A percentile compares a stretch with the other conserved stretches of the same genome.
Conservation (phyloP, 495 filamentous ascomycete genomes). For the Tuber melanosporum region DNA sequence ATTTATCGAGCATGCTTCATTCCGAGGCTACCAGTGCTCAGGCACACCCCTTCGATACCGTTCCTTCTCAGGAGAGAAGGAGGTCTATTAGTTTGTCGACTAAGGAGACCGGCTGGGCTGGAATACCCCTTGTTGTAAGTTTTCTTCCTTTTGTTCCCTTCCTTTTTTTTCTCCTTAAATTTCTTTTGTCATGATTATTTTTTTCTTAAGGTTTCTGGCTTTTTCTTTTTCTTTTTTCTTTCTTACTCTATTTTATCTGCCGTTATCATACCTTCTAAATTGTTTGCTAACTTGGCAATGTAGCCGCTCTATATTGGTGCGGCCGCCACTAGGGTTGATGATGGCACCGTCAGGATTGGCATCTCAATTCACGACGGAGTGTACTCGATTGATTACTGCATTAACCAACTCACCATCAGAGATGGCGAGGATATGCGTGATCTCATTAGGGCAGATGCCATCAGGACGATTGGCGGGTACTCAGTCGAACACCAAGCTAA, state of each 20-base stretch:
- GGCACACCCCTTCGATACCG: not conserved
- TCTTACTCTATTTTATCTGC: not conserved
- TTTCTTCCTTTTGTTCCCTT: not conserved
- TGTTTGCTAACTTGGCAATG: not conserved
- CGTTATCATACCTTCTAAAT: not conserved
- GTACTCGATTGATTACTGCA: constrained; percentile 69
- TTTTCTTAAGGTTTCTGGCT: not conserved
- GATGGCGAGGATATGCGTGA: constrained; percentile 42
- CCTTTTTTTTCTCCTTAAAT: not conserved
- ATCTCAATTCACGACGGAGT: constrained; percentile 70
- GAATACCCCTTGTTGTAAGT: constrained; percentile 30
- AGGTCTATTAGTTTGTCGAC: constrained; percentile 22
- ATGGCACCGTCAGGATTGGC: constrained; percentile 52
- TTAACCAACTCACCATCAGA: constrained; percentile 50
- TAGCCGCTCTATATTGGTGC: constrained; percentile 62
- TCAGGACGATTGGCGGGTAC: constrained; percentile 52
- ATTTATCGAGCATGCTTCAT: not conserved
- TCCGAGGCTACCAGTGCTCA: not conserved
- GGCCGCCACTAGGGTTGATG: constrained; percentile 50
- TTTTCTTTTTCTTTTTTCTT: not conserved
- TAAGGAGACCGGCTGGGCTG: constrained; percentile 30
- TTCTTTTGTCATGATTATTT: not conserved
- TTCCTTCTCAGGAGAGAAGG: constrained; percentile 11
- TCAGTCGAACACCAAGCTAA: constrained; percentile 59
- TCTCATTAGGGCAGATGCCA: constrained; percentile 51